Evolutionary conservation across 495 filamentous ascomycete genomes (phyloP), one percentile per base, ranked within the genome.

Genomic region (Hypoxylon lenormandii): DNA sequence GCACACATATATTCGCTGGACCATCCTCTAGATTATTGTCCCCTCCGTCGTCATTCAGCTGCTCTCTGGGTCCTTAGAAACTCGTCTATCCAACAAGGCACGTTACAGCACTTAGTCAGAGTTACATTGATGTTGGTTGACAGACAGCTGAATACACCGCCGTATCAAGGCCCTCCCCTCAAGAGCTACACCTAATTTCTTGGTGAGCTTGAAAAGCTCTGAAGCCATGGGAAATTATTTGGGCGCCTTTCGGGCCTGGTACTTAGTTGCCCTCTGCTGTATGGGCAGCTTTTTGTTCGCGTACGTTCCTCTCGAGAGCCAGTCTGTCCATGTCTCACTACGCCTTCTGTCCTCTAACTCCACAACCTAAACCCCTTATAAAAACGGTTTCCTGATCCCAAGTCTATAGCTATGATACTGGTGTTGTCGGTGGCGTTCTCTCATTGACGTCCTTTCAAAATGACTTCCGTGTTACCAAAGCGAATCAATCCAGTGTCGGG

Each of bases 391-490:
- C 6, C 55, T 54, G 8, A 42, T 40, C 0, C 21, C 37, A 19
- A 3, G 30, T 48, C 12, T 36, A 23, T 56, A 68, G 64, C 23
- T 88, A 85, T 76, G 85, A 89, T 68, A 88, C 85, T 5, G 85
- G 85, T 72, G 84, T 88, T 4, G 86, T 88, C 79, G 83, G 86
- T 52, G 81, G 80, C 55, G 84, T 88, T 22, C 78, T 88, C 15
- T 82, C 84, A 11, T 74, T 88, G 12, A 73, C 75, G 12, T 81
- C 80, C 51, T 88, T 88, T 81, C 84, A 86, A 64, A 74, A 77
- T 30, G 85, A 87, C 72, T 87, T 88, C 66, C 59, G 59, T 26
- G 56, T 69, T 30, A 73, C 78, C 48, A 72, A 57, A 12, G 38
- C 45, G 5, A 69, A 63, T 15, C 53, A 57, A 49, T 11, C 65